These are phyloP conservation scores for Leptographium radiaticola DNA, from an alignment of 2,329 filamentous ascomycete genomes.

Conservation along the genomic window DNA sequence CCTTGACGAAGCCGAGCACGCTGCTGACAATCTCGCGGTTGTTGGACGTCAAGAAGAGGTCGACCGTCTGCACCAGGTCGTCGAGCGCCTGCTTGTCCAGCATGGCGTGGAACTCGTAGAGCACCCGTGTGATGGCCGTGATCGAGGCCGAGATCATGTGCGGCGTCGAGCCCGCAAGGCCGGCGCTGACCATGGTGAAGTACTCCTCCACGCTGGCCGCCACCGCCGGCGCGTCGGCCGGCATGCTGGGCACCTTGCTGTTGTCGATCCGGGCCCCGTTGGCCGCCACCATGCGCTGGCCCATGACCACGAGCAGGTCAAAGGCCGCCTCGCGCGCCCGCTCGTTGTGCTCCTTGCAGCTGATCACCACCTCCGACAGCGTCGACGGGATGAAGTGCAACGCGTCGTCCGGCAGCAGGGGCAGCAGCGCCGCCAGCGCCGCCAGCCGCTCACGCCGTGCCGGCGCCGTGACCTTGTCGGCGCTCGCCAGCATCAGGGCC, in stretches of 20 bases:
- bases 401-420: slow-evolving; percentile 61
- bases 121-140: slow-evolving; percentile 80
- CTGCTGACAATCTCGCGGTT: slow-evolving; percentile 95
- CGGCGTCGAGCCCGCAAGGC: slow-evolving; percentile 80
- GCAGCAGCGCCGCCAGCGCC: slow-evolving; percentile 68
- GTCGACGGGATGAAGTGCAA: slow-evolving; percentile 90
- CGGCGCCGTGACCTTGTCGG: slow-evolving; percentile 76
- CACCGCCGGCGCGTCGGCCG: slow-evolving; percentile 61
- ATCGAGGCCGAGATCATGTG: slow-evolving; percentile 98
- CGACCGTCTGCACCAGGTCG: slow-evolving; percentile 87
- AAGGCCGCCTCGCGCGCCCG: slow-evolving; percentile 83
- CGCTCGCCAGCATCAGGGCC: slow-evolving; percentile 61
- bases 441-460: slow-evolving; percentile 75
- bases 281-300: slow-evolving; percentile 57
- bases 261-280: slow-evolving; percentile 68
- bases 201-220: slow-evolving; percentile 83
- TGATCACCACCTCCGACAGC: slow-evolving; percentile 87
- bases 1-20: slow-evolving; percentile 92
- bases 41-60: slow-evolving; percentile 89
- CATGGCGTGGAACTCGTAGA: slow-evolving; percentile 74
- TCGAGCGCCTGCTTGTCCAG: slow-evolving; percentile 57
- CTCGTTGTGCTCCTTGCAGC: slow-evolving; percentile 96
- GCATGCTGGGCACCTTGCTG: slow-evolving; percentile 77
- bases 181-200: slow-evolving; percentile 96
- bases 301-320: slow-evolving; percentile 79